Base-by-base conservation (phyloP, 257 asterid species). In the Solanum etuberosum region DNA sequence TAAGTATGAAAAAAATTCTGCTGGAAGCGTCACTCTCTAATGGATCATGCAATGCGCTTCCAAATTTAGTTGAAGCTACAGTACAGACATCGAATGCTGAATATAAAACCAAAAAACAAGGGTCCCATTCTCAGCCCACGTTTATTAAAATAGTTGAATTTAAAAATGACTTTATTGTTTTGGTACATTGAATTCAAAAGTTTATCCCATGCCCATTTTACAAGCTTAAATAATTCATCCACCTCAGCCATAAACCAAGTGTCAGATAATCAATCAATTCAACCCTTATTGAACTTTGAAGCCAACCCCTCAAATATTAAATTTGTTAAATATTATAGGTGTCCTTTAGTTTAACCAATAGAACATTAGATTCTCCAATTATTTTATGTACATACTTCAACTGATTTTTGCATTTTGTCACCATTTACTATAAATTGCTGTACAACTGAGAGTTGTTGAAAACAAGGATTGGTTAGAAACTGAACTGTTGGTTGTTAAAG, bases 1-100 rank as follows among this genome's bases (percentile, higher is more conserved):
- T 48, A 48, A 0, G 1, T 15, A 15, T 14, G 2, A 0, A 48
- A 0, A 5, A 0, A 0, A 0, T 0, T 14, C 0, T 2, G 0
- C 15, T 48, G 8, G 0, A 16, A 48, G 0, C 1, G 9, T 48
- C 5, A 5, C 1, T 16, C 0, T 48, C 0, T 15, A 48, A 16
- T 48, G 9, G 0, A 48, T 0, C 21, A 15, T 16, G 3, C 3
- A 48, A 48, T 5, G 3, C 3, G 8, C 3, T 16, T 48, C 0
- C 3, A 48, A 16, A 48, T 48, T 48, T 6, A 48, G 0, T 48
- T 15, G 9, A 16, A 48, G 3, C 1, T 15, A 48, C 1, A 46
- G 1, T 43, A 43, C 0, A 12, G 4, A 3, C 2, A 9, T 40
- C 46, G 4, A 40, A 9, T 13, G 9, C 6, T 0, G 18, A 46